These are phyloP conservation scores for Monosporascus sp. DNA, from an alignment of 2,329 filamentous ascomycete species.

Conservation along the genomic window DNA sequence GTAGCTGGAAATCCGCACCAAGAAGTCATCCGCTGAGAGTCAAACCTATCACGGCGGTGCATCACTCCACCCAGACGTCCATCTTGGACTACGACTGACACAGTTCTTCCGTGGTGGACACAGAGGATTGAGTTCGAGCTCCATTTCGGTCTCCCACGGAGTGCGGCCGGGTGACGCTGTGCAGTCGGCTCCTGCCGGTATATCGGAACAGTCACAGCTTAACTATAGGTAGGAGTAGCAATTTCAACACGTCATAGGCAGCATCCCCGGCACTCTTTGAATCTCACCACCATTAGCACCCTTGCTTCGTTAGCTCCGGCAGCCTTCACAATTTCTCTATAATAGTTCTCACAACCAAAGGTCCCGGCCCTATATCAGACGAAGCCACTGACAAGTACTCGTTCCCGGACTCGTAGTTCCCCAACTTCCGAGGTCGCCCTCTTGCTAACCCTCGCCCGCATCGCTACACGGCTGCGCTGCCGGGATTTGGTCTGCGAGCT, in stretches of 20 bases:
- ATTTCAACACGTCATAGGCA: not conserved
- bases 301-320: not conserved
- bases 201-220: not conserved
- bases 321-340: not conserved
- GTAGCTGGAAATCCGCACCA: not conserved
- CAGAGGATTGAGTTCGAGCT: not conserved
- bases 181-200: not conserved
- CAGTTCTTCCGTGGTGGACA: not conserved
- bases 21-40: not conserved
- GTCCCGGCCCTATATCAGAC: not conserved
- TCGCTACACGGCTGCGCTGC: conserved; percentile 42
- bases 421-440: conserved; percentile 44
- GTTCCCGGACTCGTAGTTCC: conserved; percentile 42
- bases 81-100: not conserved
- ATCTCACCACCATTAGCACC: not conserved
- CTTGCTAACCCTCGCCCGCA: conserved; percentile 40
- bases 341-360: not conserved
- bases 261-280: not conserved
- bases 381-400: conserved; percentile 3
- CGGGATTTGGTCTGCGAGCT: conserved; percentile 40
- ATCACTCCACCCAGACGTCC: not conserved
- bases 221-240: not conserved
- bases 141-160: not conserved
- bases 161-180: not conserved
- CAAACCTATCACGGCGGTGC: not conserved